Evolutionary conservation across 1,284 basidiomycete genomes (phyloP).

Genomic region (Tilletia horrida): DNA sequence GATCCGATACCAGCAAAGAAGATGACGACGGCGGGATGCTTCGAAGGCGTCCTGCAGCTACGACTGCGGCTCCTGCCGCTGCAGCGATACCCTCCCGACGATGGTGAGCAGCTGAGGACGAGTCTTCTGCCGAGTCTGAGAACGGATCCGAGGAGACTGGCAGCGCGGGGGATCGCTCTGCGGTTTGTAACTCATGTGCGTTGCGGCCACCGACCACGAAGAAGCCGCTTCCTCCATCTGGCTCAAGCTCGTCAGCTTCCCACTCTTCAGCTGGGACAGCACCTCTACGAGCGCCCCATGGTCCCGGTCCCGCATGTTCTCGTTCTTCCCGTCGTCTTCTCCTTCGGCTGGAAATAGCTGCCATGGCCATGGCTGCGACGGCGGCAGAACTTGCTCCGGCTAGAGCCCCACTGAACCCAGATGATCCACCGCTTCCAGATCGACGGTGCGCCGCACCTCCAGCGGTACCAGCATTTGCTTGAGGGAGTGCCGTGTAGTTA

Average conservation of each 20-base stretch:
- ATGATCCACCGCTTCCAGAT: not conserved
- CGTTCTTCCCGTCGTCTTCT: not conserved
- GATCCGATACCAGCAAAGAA: not conserved
- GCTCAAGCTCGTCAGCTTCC: conserved; percentile 8
- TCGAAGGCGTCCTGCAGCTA: conserved; percentile 1
- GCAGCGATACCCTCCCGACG: conserved; percentile 3
- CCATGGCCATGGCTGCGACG: conserved; percentile 12
- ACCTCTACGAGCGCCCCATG: not conserved
- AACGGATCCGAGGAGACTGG: not conserved
- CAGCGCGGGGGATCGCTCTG: not conserved
- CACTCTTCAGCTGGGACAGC: not conserved
- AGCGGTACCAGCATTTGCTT: not conserved
- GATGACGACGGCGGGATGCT: not conserved
- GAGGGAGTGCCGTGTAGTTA: not conserved
- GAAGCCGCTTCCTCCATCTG: conserved; percentile 14
- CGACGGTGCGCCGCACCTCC: not conserved
- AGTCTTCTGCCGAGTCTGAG: not conserved
- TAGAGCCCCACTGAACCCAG: not conserved
- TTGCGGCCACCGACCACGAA: conserved; percentile 10
- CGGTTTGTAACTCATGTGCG: not conserved
- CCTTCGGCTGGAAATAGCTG: not conserved
- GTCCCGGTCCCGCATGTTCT: not conserved
- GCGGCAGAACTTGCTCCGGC: conserved; percentile 4
- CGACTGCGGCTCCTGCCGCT: conserved; percentile 7
- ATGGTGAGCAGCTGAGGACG: not conserved